Base-by-base conservation (phyloP, 345 rosid genomes). In the Ailanthus altissimus region DNA sequence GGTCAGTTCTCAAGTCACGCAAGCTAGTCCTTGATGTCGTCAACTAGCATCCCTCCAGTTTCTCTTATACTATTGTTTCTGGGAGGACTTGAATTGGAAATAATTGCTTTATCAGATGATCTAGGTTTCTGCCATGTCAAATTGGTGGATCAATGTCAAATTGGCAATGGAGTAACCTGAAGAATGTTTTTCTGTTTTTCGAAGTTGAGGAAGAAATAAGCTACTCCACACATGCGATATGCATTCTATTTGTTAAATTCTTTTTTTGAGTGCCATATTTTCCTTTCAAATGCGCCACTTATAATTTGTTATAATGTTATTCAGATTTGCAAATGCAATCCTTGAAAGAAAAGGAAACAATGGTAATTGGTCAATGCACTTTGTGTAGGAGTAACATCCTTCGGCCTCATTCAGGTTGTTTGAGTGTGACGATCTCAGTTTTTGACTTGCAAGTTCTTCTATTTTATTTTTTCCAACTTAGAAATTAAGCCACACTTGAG, bases 1-100 rank as follows among this genome's bases (percentile, higher is more conserved):
- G 98, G 99, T 94, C 98, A 0, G 88, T 94, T 65, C 81, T 92
- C 63, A 91, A 97, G 83, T 94, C 99, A 5, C 95, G 98, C 73
- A 92, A 87, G 87, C 87, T 97, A 74, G 91, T 97, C 40, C 75
- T 94, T 0, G 99, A 97, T 40, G 99, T 94, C 12, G 96, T 94
- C 67, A 97, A 97, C 90, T 97, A 90, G 85, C 73, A 53, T 77
- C 73, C 76, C 6, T 53, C 26, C 3, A 13, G 46, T 49, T 67
- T 75, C 50, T 78, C 38, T 47, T 64, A 60, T 70, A 47, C 47
- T 23, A 26, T 57, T 62, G 57, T 67, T 46, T 79, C 25, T 64
- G 76, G 69, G 77, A 65, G 58, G 67, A 67, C 23, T 65, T 57
- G 72, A 63, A 56, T 76, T 66, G 63, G 77, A 81, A 83, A 85